Evolutionary conservation across 768 basidiomycete species (phyloP), one percentile per base, ranked within the genome.

Genomic region (Fomitopsis serialis): DNA sequence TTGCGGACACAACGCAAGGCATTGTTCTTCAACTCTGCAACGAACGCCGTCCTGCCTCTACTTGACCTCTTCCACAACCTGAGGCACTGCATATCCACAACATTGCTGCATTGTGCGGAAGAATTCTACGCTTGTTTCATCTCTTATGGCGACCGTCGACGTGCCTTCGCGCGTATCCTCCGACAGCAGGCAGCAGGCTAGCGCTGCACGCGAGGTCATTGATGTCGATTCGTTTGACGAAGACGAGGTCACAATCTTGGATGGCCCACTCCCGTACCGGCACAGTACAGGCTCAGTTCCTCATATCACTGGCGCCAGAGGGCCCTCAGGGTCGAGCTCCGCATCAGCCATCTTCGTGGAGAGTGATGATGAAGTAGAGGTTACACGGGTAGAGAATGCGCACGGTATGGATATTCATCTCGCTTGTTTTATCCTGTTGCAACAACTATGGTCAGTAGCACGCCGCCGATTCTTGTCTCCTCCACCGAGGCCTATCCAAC

Each of bases 181-280:
- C n/a, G n/a, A n/a, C n/a, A n/a, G n/a, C n/a, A n/a, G 11, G 17
- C 36, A 37, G 17, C 37, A 4, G 9, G 36, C 10, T 27, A 36
- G 40, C 37, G 49, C 67, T 17, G 37, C 13, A 6, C 59, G 59
- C 9, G 70, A 72, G 50, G 57, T 78, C 50, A 78, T 78, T 47
- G 76, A 78, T 60, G 72, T 78, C 55, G 76, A 78, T 63, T 62
- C 68, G 6, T 57, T 73, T 45, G 73, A 74, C 37, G 62, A 66
- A 19, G 70, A 72, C 36, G 66, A 64, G 34, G 50, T 69, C 48
- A 65, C 36, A 54, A 44, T 46, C 67, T 63, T 59, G 55, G 70
- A 49, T 29, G 61, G 40, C 32, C 62, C 45, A 11, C 22, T 43
- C 52, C 45, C 52, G 36, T 35, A 32, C 52, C 47, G 61, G 6